Conservation (phyloP, 495 filamentous ascomycete genomes). For the Cercophora samala region DNA sequence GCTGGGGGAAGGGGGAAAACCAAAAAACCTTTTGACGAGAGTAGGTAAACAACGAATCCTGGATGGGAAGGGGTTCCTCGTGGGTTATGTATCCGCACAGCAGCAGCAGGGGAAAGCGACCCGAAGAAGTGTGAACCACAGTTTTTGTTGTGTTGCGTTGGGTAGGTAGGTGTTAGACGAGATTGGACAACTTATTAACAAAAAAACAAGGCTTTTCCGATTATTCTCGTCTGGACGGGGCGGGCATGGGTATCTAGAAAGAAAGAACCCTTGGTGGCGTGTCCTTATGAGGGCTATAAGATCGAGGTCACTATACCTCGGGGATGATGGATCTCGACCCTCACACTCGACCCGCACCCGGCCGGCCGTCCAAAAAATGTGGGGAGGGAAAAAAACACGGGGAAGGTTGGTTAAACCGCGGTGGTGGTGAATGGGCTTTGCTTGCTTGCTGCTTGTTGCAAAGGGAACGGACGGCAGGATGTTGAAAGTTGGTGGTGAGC, state of each 20-base stretch:
- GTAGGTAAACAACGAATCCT: background rate
- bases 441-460: background rate
- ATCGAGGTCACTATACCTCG: constrained; percentile 24
- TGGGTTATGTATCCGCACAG: constrained; percentile 30
- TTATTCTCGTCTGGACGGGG: constrained; percentile 23
- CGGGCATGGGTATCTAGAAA: constrained; percentile 17
- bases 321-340: constrained; percentile 12
- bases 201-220: constrained; percentile 11
- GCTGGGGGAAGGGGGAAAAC: background rate
- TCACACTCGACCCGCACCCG: background rate
- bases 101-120: constrained; percentile 8
- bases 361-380: constrained; percentile 14
- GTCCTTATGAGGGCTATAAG: constrained; percentile 24
- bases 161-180: too few species aligned
- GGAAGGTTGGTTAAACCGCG: constrained; percentile 2
- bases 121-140: background rate
- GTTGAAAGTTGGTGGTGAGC: background rate
- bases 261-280: constrained; percentile 17
- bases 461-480: constrained; percentile 12
- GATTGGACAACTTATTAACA: constrained; percentile 14
- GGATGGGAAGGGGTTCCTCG: constrained; percentile 14
- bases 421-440: constrained; percentile 8
- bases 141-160: background rate
- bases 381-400: constrained; percentile 12
- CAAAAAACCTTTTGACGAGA: background rate